phyloP scores from a whole-genome alignment of 202 grass and related monocot species.

The Carex arenaria region DNA sequence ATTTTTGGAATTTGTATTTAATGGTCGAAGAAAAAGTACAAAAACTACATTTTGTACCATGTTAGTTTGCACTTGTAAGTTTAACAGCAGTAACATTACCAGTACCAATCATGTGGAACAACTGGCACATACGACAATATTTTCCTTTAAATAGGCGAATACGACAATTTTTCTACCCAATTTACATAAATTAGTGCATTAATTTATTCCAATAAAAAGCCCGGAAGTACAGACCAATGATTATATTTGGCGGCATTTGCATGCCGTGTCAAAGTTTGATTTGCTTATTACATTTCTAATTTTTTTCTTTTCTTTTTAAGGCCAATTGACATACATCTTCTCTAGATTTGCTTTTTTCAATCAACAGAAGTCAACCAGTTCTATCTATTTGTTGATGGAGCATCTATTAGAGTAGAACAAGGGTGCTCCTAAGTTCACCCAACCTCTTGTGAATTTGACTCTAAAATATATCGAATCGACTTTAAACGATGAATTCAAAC shows the following conservation, averaged over 20 bases:
- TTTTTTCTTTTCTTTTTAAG: neutral
- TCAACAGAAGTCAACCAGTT: neutral
- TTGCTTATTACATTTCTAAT: neutral
- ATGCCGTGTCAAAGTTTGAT: neutral
- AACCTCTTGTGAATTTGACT: too few relatives aligned
- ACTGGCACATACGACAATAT: neutral
- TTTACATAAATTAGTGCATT: neutral
- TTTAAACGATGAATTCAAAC: too few relatives aligned
- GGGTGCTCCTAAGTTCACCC: too few relatives aligned
- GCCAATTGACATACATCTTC: neutral
- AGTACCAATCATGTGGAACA: neutral
- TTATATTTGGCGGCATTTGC: constrained; percentile 1
- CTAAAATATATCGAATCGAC: too few relatives aligned
- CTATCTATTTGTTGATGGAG: neutral
- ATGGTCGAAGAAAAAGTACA: neutral
- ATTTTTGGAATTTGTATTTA: neutral
- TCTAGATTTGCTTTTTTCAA: neutral
- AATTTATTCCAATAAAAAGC: neutral
- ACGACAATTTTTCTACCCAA: neutral
- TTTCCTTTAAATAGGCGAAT: neutral
- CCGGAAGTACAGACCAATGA: neutral
- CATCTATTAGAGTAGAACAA: too few relatives aligned
- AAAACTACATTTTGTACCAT: neutral
- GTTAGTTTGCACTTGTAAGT: neutral
- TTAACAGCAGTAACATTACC: neutral